Conservation (phyloP, 2,329 filamentous ascomycete species). For the Aspergillus clavatus region DNA sequence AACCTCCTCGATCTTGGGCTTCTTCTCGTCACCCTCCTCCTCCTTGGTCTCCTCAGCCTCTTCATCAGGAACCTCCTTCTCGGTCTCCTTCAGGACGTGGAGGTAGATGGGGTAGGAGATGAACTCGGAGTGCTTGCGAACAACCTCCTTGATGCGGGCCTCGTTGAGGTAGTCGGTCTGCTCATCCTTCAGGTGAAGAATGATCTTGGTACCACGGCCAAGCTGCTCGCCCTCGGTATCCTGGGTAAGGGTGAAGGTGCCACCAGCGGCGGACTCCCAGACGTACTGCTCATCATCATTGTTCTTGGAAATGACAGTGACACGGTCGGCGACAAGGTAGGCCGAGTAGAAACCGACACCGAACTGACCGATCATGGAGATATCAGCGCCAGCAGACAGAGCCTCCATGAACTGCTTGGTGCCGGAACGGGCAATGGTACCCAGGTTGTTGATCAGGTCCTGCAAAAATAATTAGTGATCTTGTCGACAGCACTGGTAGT, state of each 20-base stretch:
- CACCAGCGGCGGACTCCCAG: constrained; percentile 96
- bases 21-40: constrained; percentile 83
- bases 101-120: constrained; percentile 99
- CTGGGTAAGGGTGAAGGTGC: constrained; percentile 87
- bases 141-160: constrained; percentile 99
- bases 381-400: constrained; percentile 93
- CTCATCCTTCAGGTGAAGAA: constrained; percentile 99
- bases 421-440: constrained; percentile 97
- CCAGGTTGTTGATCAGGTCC: constrained; percentile 99
- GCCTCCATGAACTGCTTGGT: constrained; percentile 99
- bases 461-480: constrained; percentile 32
- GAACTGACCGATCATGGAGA: constrained; percentile 99
- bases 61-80: constrained; percentile 98
- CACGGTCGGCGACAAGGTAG: constrained; percentile 96
- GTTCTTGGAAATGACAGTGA: constrained; percentile 95
- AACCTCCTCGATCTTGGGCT: constrained; percentile 91
- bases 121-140: constrained; percentile 99
- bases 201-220: constrained; percentile 94
- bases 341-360: constrained; percentile 99
- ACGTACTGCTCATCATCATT: constrained; percentile 99
- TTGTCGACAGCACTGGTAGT: not conserved
- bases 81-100: constrained; percentile 97
- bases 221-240: constrained; percentile 89
- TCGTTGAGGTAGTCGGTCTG: constrained; percentile 98
- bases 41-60: constrained; percentile 71